Evolutionary conservation across 306 rosid species (phyloP), one percentile per base, ranked within the genome.

Genomic region (Cucurbita ficifolia): DNA sequence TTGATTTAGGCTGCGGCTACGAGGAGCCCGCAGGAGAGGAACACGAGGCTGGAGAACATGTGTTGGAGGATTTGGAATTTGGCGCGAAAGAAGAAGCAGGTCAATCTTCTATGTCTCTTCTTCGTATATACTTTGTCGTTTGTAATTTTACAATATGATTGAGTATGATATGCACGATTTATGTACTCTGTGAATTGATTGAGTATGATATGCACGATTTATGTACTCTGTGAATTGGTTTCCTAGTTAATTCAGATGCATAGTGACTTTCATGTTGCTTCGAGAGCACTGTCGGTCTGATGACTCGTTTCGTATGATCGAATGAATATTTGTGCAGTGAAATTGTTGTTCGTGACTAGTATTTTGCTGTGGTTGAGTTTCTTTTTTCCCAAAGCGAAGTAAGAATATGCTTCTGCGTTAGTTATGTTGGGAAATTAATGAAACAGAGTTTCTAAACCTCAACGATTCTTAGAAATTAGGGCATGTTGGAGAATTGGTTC

Each of bases 1-100:
- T 3, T 46, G 62, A n/a, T 48, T 19, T 11, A 88, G 92, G 90
- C 90, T 58, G 84, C 90, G 75, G 86, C 90, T 55, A 87, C 82
- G 53, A 82, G 85, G 83, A 87, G 86, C 42, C 83, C 82, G 33
- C 83, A 87, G 83, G 88, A 84, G 81, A 82, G 88, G 77, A 87
- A 87, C 73, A 87, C 86, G 9, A 84, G 90, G 82, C 74, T 84
- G 82, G 90, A 84, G 86, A 86, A 86, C 33, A 84, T 84, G 90
- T 84, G 88, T 57, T 82, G 90, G 86, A 77, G 90, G 79, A 87
- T 87, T 78, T 86, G 90, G 90, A 86, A 80, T 82, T 84, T 87
- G 83, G 90, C 86, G 75, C 88, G 88, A 68, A 76, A 80, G 78
- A 87, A 87, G 83, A 87, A 86, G 81, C 88, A 84, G 90, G 90